Conservation (phyloP, 2,329 filamentous ascomycete genomes). For the Fonsecaea nubica region DNA sequence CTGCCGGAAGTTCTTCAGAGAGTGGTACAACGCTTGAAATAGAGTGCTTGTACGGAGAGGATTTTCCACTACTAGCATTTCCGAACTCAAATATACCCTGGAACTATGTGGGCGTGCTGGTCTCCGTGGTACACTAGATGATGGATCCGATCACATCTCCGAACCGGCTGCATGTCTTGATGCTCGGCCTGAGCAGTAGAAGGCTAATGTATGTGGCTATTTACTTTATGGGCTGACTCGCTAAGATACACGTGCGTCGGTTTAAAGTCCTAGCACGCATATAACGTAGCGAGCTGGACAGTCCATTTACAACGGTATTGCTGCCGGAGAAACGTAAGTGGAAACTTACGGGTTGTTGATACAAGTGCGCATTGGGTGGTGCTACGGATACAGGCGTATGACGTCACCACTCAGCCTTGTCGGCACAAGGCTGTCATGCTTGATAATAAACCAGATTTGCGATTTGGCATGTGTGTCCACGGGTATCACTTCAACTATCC, state of each 20-base stretch:
- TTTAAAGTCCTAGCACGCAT: background rate
- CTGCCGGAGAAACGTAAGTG: background rate
- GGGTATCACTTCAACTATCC: background rate
- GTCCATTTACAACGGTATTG: background rate
- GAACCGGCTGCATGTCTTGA: too few species aligned
- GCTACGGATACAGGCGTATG: background rate
- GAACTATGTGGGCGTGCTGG: too few species aligned
- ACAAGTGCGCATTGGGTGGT: background rate
- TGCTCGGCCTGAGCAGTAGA: too few species aligned
- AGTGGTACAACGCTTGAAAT: slow-evolving; percentile 13
- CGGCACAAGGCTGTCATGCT: slow-evolving; percentile 2
- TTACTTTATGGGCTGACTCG: background rate
- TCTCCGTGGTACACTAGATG: too few species aligned
- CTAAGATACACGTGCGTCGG: background rate
- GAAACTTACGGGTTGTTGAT: background rate
- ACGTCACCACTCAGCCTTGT: background rate
- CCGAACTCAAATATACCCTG: too few species aligned
- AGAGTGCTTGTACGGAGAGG: background rate
- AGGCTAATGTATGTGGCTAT: too few species aligned
- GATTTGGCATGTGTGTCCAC: background rate
- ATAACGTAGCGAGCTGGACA: background rate
- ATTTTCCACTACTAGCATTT: background rate
- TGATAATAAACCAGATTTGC: background rate
- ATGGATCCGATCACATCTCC: too few species aligned
- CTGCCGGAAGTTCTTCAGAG: slow-evolving; percentile 22